phyloP scores from a whole-genome alignment of 768 basidiomycete genomes.

The Rhodotorula sphaerocarpa region DNA sequence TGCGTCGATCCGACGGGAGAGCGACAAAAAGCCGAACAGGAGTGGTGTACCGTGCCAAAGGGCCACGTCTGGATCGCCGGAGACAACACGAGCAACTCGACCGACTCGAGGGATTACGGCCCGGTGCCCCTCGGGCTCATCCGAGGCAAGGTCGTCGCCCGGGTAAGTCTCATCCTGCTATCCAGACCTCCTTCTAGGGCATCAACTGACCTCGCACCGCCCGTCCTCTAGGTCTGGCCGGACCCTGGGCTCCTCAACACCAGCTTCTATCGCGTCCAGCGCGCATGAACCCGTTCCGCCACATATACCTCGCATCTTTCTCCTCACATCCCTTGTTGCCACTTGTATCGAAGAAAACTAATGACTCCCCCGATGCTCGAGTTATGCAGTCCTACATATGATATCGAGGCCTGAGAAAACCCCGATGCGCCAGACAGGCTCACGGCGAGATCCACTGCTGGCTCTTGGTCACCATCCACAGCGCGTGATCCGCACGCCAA shows the following conservation, averaged over 20 bases:
- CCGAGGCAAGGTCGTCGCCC: conserved; percentile 52
- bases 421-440: too few species aligned
- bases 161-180: conserved; percentile 31
- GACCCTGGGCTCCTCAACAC: conserved; percentile 5
- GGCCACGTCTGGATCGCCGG: conserved; percentile 60
- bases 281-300: too few species aligned
- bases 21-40: conserved; percentile 18
- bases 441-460: conserved; percentile 19
- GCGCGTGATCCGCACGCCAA: conserved; percentile 83
- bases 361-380: background rate
- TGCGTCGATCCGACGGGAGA: conserved; percentile 67
- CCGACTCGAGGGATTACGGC: conserved; percentile 86
- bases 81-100: conserved; percentile 73
- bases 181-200: background rate
- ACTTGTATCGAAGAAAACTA: too few species aligned
- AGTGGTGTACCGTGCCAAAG: conserved; percentile 9
- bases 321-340: background rate
- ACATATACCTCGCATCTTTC: background rate
- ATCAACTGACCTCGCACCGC: too few species aligned
- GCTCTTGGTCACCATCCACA: conserved; percentile 55
- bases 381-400: too few species aligned
- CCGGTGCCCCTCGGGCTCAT: conserved; percentile 76
- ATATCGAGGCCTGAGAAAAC: background rate
- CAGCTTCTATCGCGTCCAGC: background rate
- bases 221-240: conserved; percentile 34